Base-by-base conservation (phyloP, 225 moss, liverwort and hornwort species). In the Takakia lepidozioides region DNA sequence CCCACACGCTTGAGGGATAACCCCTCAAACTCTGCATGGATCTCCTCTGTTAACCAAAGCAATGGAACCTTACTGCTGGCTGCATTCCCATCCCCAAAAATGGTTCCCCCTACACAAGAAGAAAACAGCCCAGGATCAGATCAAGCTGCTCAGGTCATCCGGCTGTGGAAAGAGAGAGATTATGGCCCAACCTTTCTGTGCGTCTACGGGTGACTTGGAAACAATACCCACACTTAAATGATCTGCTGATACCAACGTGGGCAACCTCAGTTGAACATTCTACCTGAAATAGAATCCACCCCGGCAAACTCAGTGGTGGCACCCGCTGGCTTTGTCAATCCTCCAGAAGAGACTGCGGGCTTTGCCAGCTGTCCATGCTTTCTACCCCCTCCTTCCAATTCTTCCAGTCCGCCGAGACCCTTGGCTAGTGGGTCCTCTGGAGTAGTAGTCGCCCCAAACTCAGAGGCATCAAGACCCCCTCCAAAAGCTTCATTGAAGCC, bases 401-500 rank as follows among this genome's bases (percentile, higher is more conserved):
- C 82, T 58, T 87, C 98, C 65, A 99, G 60, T 46, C 91, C 87
- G 56, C 73, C 85, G 74, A 78, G 73, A 71, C 84, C 91, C 55
- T 69, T 70, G 37, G 71, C 90, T 57, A 66, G 75, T 23, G 47
- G 67, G 25, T 75, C 66, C 62, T 91, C 78, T 6, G 63, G 41
- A 17, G 80, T 63, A 48, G 87, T 74, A 3, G 64, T 70, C 21
- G 91, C 98, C 55, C 91, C 98, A 71, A 85, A 99, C 68, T 99
- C 98, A 10, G 98, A 78, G 30, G 91, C 75, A 65, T 99, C 98
- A 30, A 99, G 64, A 25, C 98, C 98, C 47, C 98, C 98, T 78
- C 98, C 98, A 71, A 99, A 99, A 53, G 98, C 98, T 61, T 81
- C 91, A 27, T 82, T 91, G 29, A 99, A 71, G 43, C 98, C 98